A percentile compares a stretch with the other conserved stretches of the same genome.
phyloP scores from a whole-genome alignment of 2,329 filamentous ascomycete species.

The Pseudocercospora musae region DNA sequence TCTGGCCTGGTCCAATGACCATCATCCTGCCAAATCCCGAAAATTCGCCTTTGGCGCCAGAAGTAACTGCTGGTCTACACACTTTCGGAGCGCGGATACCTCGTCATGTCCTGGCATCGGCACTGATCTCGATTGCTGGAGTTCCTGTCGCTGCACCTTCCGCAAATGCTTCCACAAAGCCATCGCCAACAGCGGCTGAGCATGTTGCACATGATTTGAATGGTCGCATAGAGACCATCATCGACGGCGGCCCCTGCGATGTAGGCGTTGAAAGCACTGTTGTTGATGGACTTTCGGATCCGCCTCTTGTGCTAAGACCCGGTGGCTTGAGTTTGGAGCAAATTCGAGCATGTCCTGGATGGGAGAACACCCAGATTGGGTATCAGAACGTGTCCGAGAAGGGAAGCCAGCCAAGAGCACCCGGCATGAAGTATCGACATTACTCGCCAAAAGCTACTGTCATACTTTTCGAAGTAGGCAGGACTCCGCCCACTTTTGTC shows the following conservation, averaged over 20 bases:
- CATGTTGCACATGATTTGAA: slow-evolving; percentile 84
- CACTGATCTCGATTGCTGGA: slow-evolving; percentile 76
- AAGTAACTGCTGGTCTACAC: slow-evolving; percentile 79
- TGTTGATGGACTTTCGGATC: slow-evolving; percentile 79
- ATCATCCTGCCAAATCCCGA: slow-evolving; percentile 77
- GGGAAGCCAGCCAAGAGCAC: slow-evolving; percentile 70
- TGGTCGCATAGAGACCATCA: slow-evolving; percentile 77
- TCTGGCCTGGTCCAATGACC: slow-evolving; percentile 94
- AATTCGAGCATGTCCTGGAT: slow-evolving; percentile 69
- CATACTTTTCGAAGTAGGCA: slow-evolving; percentile 59
- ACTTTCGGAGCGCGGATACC: slow-evolving; percentile 94
- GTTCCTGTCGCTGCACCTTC: slow-evolving; percentile 85
- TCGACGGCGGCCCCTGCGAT: slow-evolving; percentile 81
- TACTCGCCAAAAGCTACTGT: slow-evolving; percentile 90
- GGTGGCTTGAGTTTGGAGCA: slow-evolving; percentile 84
- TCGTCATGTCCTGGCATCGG: slow-evolving; percentile 74
- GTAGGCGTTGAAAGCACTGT: slow-evolving; percentile 97
- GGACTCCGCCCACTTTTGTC: slow-evolving; percentile 28
- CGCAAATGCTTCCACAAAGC: slow-evolving; percentile 90
- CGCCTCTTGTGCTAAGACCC: slow-evolving; percentile 78
- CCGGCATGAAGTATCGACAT: slow-evolving; percentile 98
- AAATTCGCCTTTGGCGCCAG: slow-evolving; percentile 72
- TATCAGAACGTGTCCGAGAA: slow-evolving; percentile 73
- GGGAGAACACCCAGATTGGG: slow-evolving; percentile 72
- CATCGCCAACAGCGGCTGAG: slow-evolving; percentile 83